Base-by-base conservation (phyloP, 2,329 filamentous ascomycete species). In the Spiromastix sp. region DNA sequence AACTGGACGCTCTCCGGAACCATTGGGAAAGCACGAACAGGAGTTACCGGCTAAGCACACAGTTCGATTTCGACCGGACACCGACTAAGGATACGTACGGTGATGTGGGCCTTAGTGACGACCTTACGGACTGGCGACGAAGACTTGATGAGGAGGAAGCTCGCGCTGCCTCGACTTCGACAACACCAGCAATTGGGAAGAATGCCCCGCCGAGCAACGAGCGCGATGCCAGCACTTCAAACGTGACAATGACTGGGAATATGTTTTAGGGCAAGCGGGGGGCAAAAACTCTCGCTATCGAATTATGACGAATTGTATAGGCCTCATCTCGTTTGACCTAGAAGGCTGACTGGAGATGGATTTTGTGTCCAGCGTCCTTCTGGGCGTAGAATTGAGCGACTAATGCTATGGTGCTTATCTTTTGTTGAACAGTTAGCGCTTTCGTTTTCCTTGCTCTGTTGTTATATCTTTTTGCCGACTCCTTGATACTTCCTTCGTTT, bases 21-120 rank as follows among this genome's bases (percentile, higher is more conserved):
- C 87, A 95, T 50, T 98, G 91, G 91, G 86, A 96, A 63, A 85
- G 81, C 25, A 94, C 86, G 9, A 95, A 89, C 64, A 91, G 93
- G 60, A 93, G 85, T 51, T 95, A 96, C 59, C 81, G 91, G 16
- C 66, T 95, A 29, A 93, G 85, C 59, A 87, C 81, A 51, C 78
- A 82, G 34, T 93, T 93, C 49, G 87, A 95, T 54, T 87, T 93
- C 48, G 87, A 94, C 38, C 66, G 62, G 31, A 67, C 65, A 2
- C 64, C 64, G 11, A 66, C 64, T 10, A 64, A 61, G 46, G 64
- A 66, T 24, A 57, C 50, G 15, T 52, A 54, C 18, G 57, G 59
- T 4, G 52, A 56, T 21, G 49, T 38, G n/a, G 52, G 57, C 16
- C 64, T 85, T 46, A 85, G 74, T 49, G 79, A 80, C 53, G 85